Conservation (phyloP, 306 rosid species). For the Datisca glomerata region DNA sequence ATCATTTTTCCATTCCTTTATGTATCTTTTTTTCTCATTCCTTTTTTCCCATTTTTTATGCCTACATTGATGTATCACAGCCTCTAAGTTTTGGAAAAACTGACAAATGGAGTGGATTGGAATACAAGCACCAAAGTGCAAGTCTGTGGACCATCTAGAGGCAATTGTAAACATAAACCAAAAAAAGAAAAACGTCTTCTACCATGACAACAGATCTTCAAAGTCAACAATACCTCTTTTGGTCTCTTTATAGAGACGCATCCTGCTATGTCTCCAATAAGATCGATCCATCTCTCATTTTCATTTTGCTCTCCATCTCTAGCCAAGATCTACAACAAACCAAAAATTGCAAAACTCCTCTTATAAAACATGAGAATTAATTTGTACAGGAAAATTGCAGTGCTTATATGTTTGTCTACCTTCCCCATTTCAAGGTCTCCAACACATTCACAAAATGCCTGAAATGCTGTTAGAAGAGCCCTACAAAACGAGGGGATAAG, state of each 20-base stretch:
- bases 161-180: too few relatives aligned
- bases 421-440: conserved; percentile 99
- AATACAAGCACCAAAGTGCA: too few relatives aligned
- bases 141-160: too few relatives aligned
- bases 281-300: conserved; percentile 91
- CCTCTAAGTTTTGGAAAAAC: too few relatives aligned
- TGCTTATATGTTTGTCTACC: conserved; percentile 31
- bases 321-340: conserved; percentile 57
- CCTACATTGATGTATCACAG: too few relatives aligned
- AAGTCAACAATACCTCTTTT: conserved; percentile 91
- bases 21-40: too few relatives aligned
- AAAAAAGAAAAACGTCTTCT: too few relatives aligned
- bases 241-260: conserved; percentile 95
- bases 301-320: conserved; percentile 85
- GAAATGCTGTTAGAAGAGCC: conserved; percentile 87
- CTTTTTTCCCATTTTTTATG: too few relatives aligned
- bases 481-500: conserved; percentile 27
- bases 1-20: too few relatives aligned
- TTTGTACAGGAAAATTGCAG: background rate
- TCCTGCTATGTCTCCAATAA: conserved; percentile 79
- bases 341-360: conserved; percentile 13
- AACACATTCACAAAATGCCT: conserved; percentile 95
- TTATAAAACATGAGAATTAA: too few relatives aligned
- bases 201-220: too few relatives aligned
- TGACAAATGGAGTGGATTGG: too few relatives aligned